These are phyloP conservation scores for Carpediemonas membranifera DNA, from an alignment of 78 protist species.

Conservation along the genomic window DNA sequence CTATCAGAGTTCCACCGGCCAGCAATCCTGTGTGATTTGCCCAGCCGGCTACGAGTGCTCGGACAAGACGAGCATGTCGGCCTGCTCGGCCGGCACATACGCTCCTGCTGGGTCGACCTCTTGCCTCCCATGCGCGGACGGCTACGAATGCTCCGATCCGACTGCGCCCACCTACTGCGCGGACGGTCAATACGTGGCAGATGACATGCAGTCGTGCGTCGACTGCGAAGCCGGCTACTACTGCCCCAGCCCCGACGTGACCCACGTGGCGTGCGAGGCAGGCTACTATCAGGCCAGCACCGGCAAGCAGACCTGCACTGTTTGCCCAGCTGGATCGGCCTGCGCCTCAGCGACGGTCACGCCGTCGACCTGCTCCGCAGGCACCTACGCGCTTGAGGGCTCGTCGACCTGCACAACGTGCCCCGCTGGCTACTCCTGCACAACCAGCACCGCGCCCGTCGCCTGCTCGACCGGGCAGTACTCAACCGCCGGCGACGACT, in stretches of 20 bases:
- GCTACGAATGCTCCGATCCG: background rate
- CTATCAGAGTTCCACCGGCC: background rate
- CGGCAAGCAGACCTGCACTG: conserved; percentile 9
- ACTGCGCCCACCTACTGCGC: background rate
- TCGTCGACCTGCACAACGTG: conserved; percentile 22
- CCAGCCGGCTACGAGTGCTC: conserved; percentile 7
- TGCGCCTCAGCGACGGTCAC: background rate
- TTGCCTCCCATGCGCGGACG: background rate
- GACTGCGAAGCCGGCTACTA: background rate
- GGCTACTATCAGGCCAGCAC: background rate
- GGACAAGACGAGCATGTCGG: no score
- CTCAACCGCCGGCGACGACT: conserved; percentile 16
- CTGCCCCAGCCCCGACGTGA: background rate
- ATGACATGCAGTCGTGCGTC: conserved; percentile 5
- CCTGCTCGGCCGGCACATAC: background rate
- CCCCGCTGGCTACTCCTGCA: background rate
- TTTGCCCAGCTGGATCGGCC: conserved; percentile 18
- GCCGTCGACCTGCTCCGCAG: background rate
- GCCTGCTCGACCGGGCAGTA: conserved; percentile 24
- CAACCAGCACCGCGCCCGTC: background rate
- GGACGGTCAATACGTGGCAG: background rate
- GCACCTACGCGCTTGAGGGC: no score
- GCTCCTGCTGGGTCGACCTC: background rate
- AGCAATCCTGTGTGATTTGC: background rate
- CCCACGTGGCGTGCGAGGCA: background rate